phyloP scores from a whole-genome alignment of 2,329 filamentous ascomycete genomes.

The Penicillium sp. region DNA sequence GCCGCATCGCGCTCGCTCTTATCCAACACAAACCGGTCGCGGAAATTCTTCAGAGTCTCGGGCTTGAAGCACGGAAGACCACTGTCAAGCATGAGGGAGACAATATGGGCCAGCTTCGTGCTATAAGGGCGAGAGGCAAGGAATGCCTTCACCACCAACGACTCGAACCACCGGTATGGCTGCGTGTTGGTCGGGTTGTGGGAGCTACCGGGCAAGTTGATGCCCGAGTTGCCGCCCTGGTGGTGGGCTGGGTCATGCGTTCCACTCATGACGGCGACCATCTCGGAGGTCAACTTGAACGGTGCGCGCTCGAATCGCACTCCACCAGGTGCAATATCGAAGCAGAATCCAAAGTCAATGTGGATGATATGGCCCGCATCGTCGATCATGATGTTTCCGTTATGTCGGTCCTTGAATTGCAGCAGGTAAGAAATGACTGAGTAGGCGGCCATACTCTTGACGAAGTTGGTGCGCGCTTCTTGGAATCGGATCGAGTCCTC shows the following conservation, averaged over 20 bases:
- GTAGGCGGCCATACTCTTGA: slow-evolving; percentile 99
- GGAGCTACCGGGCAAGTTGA: slow-evolving; percentile 34
- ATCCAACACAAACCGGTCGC: slow-evolving; percentile 87
- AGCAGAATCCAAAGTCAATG: slow-evolving; percentile 99
- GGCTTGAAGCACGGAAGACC: slow-evolving; percentile 98
- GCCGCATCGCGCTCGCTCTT: slow-evolving; percentile 90
- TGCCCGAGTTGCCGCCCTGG: slow-evolving; percentile 26
- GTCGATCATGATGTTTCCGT: slow-evolving; percentile 99
- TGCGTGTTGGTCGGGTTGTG: slow-evolving; percentile 67
- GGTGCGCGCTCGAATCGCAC: slow-evolving; percentile 97
- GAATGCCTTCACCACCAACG: slow-evolving; percentile 93
- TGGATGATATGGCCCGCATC: slow-evolving; percentile 96
- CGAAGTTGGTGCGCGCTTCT: slow-evolving; percentile 91
- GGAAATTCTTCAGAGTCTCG: slow-evolving; percentile 88
- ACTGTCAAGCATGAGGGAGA: slow-evolving; percentile 92
- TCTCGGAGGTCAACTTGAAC: slow-evolving; percentile 96
- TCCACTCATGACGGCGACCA: slow-evolving; percentile 99
- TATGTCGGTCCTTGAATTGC: slow-evolving; percentile 99
- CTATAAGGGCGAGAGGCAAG: slow-evolving; percentile 81
- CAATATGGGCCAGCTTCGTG: slow-evolving; percentile 85
- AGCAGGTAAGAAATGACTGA: slow-evolving; percentile 93
- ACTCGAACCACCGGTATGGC: slow-evolving; percentile 92
- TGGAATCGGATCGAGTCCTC: slow-evolving; percentile 95
- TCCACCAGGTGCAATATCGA: slow-evolving; percentile 95
- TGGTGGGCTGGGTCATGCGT: slow-evolving; percentile 43